phyloP scores from a whole-genome alignment of 305 asterid species.

The Vinca major region DNA sequence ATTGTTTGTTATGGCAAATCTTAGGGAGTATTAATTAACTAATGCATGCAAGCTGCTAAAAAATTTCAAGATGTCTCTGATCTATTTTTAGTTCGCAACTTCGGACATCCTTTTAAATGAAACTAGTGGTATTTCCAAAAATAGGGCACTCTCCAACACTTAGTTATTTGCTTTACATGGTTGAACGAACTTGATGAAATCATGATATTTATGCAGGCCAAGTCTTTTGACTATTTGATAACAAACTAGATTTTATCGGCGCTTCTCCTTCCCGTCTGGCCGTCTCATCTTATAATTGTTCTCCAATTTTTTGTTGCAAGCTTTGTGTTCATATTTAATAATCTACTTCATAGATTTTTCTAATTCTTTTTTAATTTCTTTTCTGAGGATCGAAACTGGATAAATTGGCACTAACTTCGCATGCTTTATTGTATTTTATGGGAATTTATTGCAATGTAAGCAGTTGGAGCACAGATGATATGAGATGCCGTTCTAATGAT shows the following conservation, averaged over 20 bases:
- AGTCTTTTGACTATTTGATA: neutral
- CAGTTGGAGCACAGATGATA: neutral
- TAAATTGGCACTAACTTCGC: neutral
- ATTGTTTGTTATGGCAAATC: no score
- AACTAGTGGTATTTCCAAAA: neutral
- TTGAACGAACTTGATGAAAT: neutral
- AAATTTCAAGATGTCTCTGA: neutral
- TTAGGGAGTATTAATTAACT: no score
- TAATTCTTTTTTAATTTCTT: neutral
- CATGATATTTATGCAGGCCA: neutral
- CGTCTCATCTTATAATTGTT: neutral
- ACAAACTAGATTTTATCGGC: neutral
- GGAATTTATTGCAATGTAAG: neutral
- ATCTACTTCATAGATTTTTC: neutral
- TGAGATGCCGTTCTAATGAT: constrained; percentile 1
- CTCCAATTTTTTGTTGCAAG: neutral
- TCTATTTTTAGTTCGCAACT: neutral
- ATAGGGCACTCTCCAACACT: neutral
- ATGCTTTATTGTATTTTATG: neutral
- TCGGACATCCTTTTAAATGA: neutral
- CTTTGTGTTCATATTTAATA: neutral
- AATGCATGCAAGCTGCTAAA: no score
- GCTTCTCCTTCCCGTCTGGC: neutral
- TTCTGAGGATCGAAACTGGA: neutral
- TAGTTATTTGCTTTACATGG: neutral